Evolutionary conservation across 169 alveolate species (phyloP).

Genomic region (Plasmodium knowlesi): DNA sequence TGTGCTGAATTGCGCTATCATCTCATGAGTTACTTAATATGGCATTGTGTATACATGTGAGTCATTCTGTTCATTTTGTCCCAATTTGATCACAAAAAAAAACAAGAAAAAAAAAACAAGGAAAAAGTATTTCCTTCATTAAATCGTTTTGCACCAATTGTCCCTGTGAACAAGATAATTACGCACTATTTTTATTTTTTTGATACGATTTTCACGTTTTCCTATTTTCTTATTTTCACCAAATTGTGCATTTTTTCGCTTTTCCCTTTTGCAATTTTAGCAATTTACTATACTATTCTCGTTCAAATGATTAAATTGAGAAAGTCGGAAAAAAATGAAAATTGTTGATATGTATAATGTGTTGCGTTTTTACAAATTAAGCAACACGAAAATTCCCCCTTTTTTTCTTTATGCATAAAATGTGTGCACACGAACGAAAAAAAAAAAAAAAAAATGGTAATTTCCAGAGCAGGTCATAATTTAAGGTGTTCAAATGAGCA

Average conservation of each 20-base stretch:
- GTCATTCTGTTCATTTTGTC: not conserved
- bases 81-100: constrained; percentile 9
- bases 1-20: not conserved
- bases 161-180: not conserved
- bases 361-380: not conserved
- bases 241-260: not conserved
- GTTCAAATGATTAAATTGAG: constrained; percentile 16
- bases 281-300: not conserved
- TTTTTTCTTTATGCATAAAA: not conserved
- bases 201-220: not conserved
- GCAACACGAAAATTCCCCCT: not conserved
- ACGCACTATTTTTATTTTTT: constrained; percentile 9
- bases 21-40: not conserved
- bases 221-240: constrained; percentile 18
- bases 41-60: not conserved
- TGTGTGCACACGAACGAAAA: not conserved
- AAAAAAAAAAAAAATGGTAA: not conserved
- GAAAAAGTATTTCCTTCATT: not conserved
- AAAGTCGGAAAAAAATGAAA: not conserved
- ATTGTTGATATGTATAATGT: not conserved
- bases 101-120: not conserved
- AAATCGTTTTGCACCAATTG: constrained; percentile 60
- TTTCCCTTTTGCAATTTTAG: constrained; percentile 7
- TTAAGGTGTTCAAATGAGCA: not conserved
- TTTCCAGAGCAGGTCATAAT: constrained; percentile 16